Base-by-base conservation (phyloP, 148 eudicot genomes). In the Fagopyrum tataricum region DNA sequence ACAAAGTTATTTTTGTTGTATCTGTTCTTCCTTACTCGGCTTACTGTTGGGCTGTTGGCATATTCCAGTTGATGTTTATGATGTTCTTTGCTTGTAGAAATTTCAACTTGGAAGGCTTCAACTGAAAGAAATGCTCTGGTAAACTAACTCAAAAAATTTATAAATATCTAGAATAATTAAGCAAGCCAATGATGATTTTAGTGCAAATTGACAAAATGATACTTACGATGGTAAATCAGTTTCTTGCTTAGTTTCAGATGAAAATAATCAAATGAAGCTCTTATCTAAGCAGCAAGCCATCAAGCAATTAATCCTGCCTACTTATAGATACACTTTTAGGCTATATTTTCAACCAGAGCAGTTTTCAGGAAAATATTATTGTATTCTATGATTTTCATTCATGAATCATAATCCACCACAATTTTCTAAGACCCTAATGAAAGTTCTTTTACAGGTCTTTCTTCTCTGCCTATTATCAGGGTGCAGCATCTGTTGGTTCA, bases 401-500 rank as follows among this genome's bases (percentile, higher is more conserved):
- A 31, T 31, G 37, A 46, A 1, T 13, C 49, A 46, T 46, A 46
- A 46, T 46, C 14, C 13, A 46, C 49, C 49, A 46, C 49, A 2
- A 46, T 7, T 8, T 46, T 12, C 67, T 2, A 61, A 61, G 67
- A 61, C 67, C 11, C 67, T 61, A 26, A 61, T 9, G 37, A 26
- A 26, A 61, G 15, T 23, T 70, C 31, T 70, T 70, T 70, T 37
- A 70, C 72, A 70, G 72, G 72, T 70, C 2, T 70, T 70, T 46
- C 72, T 70, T 46, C 52, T 70, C 26, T 70, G 72, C 39, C 39
- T 70, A 44, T 37, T 70, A 70, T 43, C 72, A 70, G 72, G 72
- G 39, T 84, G 90, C 80, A 93, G 98, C 88, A 93, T 93, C 68
- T 86, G 89, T 79, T 93, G 98, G 98, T 93, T 93, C 86, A 90